Conservation (phyloP, 306 rosid genomes). For the Psophocarpus tetragonolobus region DNA sequence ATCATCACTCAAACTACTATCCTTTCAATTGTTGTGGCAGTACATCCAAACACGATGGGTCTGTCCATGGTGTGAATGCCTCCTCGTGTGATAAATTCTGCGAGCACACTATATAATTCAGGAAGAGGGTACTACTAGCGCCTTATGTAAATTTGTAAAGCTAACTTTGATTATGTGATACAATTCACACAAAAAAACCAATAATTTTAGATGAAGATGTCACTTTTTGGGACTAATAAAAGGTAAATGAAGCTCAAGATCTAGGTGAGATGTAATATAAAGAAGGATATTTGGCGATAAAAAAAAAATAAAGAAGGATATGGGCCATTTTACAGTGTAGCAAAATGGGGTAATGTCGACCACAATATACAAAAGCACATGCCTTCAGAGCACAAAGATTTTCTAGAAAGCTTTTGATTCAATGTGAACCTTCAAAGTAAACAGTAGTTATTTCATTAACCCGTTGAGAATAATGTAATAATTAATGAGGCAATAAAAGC, state of each 20-base stretch:
- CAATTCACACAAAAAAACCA: neutral
- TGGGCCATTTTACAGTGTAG: neutral
- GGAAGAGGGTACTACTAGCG: neutral
- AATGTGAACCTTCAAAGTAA: neutral
- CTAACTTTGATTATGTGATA: neutral
- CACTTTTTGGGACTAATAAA: neutral
- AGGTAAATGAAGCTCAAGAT: neutral
- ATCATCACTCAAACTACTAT: neutral
- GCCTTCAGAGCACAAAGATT: neutral
- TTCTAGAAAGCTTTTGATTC: neutral
- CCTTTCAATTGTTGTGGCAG: slow-evolving; percentile 22
- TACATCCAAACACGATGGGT: slow-evolving; percentile 30
- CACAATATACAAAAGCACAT: neutral
- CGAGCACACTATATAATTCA: neutral
- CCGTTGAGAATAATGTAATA: neutral
- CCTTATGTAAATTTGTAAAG: neutral
- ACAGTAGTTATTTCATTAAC: neutral
- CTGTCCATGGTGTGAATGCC: slow-evolving; percentile 59
- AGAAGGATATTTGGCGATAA: neutral
- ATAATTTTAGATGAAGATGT: neutral
- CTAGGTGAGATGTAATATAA: neutral
- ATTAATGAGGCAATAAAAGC: neutral
- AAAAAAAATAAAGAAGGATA: neutral
- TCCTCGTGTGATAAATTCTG: slow-evolving; percentile 32
- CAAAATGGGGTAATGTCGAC: neutral